Percentiles rank a stretch among this genome's conserved stretches.
Evolutionary conservation across 192 early-diverging fungal species (phyloP).

Genomic region (Linnemannia exigua): DNA sequence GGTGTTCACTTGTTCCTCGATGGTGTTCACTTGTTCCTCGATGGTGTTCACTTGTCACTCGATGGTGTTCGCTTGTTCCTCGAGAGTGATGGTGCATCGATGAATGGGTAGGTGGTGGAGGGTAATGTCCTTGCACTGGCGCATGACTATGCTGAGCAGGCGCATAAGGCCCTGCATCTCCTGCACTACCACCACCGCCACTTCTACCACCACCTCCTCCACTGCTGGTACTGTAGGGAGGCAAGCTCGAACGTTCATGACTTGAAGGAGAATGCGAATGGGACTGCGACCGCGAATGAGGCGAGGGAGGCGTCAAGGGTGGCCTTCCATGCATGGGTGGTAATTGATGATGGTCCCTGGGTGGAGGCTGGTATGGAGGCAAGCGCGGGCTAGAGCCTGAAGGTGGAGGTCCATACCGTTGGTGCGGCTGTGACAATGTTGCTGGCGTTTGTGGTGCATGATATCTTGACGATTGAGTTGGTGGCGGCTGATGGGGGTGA

Average conservation of each 20-base stretch:
- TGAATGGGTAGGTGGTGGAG: conserved; percentile 9
- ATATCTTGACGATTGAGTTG: conserved; percentile 5
- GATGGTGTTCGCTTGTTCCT: no score
- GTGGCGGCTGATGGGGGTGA: background rate
- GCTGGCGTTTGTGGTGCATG: background rate
- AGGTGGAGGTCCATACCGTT: background rate
- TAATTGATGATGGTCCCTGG: background rate
- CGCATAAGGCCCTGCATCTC: background rate
- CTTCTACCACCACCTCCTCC: background rate
- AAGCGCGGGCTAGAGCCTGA: background rate
- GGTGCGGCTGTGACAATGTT: background rate
- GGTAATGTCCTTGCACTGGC: conserved; percentile 25
- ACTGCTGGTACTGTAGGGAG: background rate
- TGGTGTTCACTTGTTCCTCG: no score
- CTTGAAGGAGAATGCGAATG: conserved; percentile 14
- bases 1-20: no score
- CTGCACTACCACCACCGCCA: background rate
- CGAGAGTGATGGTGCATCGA: conserved; percentile 5
- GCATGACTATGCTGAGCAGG: background rate
- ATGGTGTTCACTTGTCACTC: no score
- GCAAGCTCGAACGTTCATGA: conserved; percentile 14
- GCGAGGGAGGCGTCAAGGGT: background rate
- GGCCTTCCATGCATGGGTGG: background rate
- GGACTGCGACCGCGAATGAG: conserved; percentile 1
- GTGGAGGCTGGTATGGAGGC: background rate